Percentiles rank a stretch among this genome's conserved stretches.
These are phyloP conservation scores for Hygrophila difformis DNA, from an alignment of 257 asterid species.

Conservation along the genomic window DNA sequence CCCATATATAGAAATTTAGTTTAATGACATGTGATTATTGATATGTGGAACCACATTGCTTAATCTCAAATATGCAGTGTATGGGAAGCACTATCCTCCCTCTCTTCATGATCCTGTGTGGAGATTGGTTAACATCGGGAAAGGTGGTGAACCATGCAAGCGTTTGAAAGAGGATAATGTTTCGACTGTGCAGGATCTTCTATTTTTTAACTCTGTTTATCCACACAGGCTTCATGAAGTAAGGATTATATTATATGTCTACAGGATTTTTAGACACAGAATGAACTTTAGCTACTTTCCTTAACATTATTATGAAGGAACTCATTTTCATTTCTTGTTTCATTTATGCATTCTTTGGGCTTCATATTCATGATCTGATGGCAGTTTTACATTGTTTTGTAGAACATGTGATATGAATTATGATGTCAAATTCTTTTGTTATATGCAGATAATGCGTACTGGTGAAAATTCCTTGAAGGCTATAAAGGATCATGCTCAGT, in stretches of 20 bases:
- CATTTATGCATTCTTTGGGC: too few species aligned
- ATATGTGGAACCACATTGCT: too few species aligned
- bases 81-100: constrained; percentile 18
- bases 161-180: constrained; percentile 11
- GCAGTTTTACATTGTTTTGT: neutral
- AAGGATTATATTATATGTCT: neutral
- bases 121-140: neutral
- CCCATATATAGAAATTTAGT: too few species aligned
- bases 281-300: too few species aligned
- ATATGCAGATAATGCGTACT: constrained; percentile 24
- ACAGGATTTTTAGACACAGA: too few species aligned
- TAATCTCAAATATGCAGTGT: too few species aligned
- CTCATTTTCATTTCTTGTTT: too few species aligned
- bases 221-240: constrained; percentile 24
- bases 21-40: too few species aligned
- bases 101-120: constrained; percentile 11
- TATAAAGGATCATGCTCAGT: constrained; percentile 28
- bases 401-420: too few species aligned
- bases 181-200: constrained; percentile 26
- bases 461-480: constrained; percentile 20
- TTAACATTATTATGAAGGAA: too few species aligned
- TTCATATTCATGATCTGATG: too few species aligned
- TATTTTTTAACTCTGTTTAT: constrained; percentile 21
- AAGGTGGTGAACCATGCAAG: neutral
- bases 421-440: neutral